Evolutionary conservation across 2,329 filamentous ascomycete species (phyloP).

Genomic region (Sporothrix mexicana): DNA sequence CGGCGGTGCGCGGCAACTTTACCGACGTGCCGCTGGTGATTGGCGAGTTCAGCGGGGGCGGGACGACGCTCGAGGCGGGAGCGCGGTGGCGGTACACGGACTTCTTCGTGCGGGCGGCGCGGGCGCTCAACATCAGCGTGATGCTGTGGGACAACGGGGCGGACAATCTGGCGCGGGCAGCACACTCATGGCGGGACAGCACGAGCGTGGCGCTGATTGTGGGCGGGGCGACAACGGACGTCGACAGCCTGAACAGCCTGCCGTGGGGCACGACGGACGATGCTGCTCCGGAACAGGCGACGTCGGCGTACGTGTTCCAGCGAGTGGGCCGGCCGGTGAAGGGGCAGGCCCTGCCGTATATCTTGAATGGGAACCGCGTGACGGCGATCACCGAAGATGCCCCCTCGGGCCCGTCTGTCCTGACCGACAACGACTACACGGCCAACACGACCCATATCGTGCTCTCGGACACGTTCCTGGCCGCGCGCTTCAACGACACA

Average conservation of each 20-base stretch:
- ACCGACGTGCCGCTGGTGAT: constrained; percentile 61
- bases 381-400: constrained; percentile 48
- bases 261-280: constrained; percentile 59
- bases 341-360: constrained; percentile 54
- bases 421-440: constrained; percentile 50
- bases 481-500: constrained; percentile 50
- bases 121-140: constrained; percentile 55
- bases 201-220: constrained; percentile 55
- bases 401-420: neutral
- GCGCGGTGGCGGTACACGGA: constrained; percentile 65
- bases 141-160: constrained; percentile 66
- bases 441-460: constrained; percentile 53
- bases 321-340: constrained; percentile 52
- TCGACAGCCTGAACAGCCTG: constrained; percentile 54
- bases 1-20: constrained; percentile 59
- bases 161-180: constrained; percentile 59
- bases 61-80: constrained; percentile 57
- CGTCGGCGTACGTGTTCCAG: constrained; percentile 62
- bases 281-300: constrained; percentile 51
- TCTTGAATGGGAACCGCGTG: constrained; percentile 61
- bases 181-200: constrained; percentile 57
- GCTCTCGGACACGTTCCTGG: constrained; percentile 55
- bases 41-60: constrained; percentile 62
- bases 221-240: constrained; percentile 49
- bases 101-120: constrained; percentile 55